Base-by-base conservation (phyloP, 768 basidiomycete genomes). In the Tulasnella sp. region DNA sequence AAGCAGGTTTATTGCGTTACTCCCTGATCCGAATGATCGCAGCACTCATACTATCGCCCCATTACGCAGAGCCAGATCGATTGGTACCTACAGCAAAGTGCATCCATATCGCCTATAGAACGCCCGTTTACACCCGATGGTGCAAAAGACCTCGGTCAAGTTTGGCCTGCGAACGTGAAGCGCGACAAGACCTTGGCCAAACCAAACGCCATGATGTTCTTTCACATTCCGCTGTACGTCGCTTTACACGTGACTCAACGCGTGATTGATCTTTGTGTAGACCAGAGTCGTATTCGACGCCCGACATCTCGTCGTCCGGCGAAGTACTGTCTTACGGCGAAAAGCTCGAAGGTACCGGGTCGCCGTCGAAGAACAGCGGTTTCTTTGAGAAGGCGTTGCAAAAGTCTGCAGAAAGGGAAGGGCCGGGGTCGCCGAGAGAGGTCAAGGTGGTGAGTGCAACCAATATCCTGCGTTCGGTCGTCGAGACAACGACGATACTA, bases 151-250 rank as follows among this genome's bases (percentile, higher is more conserved):
- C 66, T 91, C 1, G 83, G 78, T 4, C 69, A 74, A 49, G 67
- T 79, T 46, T 89, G 85, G 86, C 31, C 36, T 2, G 42, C 19
- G 48, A 50, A 27, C 29, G 59, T 7, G 50, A 36, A 40, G 68
- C 69, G 51, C 76, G 85, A 19, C 77, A 84, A 62, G 67, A 74
- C 73, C 55, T 73, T 92, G 2, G 88, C 86, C 3, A 98, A 96
- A 68, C 94, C 94, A 1, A 97, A 97, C 64, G 94, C 90, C 0
- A 68, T 98, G 63, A 87, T 90, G 85, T 96, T 94, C 72, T 97
- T 96, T 81, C 94, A 98, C 63, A 98, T 99, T 45, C 94, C 94
- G 50, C 66, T 97, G 84, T 88, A 66, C 19, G 83, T 73, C 49
- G 15, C 19, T 45, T 23, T 29, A 6, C 51, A 0, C 25, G 9